A percentile compares a stretch with the other conserved stretches of the same genome.
phyloP scores from a whole-genome alignment of 192 early-diverging fungal genomes.

The Cladochytrium replicatum region DNA sequence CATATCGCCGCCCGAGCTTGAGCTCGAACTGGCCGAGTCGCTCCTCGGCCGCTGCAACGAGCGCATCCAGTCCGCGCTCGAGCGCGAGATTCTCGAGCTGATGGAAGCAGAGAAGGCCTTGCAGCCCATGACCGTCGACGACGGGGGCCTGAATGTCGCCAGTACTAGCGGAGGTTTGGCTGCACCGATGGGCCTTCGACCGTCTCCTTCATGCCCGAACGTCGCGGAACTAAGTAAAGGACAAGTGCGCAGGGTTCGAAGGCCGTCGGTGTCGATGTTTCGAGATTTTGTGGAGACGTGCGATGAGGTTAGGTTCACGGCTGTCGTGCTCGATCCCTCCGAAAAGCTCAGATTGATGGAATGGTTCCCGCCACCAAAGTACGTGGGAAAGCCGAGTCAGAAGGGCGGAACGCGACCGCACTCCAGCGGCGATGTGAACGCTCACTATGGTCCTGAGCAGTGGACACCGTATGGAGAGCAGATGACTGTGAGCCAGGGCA shows the following conservation, averaged over 20 bases:
- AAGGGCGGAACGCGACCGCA: neutral
- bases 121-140: neutral
- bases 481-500: constrained; percentile 26
- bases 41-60: constrained; percentile 30
- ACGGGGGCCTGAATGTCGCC: neutral
- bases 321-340: neutral
- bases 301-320: neutral
- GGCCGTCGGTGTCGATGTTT: neutral
- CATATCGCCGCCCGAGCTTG: constrained; percentile 21
- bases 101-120: constrained; percentile 10
- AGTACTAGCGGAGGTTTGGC: neutral
- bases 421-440: neutral
- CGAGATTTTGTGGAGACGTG: neutral
- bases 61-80: constrained; percentile 12
- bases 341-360: neutral
- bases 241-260: neutral
- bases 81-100: neutral
- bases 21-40: constrained; percentile 27
- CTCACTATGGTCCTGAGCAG: constrained; percentile 9
- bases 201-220: neutral
- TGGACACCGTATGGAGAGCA: constrained; percentile 25
- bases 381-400: neutral
- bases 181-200: neutral
- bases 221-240: constrained; percentile 7
- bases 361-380: neutral